Evolutionary conservation across 495 filamentous ascomycete species (phyloP).

Genomic region (Lepraria neglecta): DNA sequence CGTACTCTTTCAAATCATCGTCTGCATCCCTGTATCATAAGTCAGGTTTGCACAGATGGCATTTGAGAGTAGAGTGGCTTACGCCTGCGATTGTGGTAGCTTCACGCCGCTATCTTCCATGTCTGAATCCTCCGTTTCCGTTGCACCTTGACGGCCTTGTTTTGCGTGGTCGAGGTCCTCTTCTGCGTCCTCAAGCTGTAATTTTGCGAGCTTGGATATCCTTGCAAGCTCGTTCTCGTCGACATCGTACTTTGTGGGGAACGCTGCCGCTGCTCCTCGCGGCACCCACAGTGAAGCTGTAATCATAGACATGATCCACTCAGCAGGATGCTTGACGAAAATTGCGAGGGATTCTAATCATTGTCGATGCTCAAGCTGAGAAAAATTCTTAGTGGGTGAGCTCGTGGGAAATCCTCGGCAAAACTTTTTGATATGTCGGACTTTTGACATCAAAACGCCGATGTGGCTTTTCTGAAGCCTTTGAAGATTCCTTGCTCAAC

Average conservation of each 20-base stretch:
- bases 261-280: constrained; percentile 84
- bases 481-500: neutral
- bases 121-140: constrained; percentile 19
- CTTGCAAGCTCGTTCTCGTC: constrained; percentile 88
- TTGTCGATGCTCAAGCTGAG: neutral
- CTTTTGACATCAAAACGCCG: neutral
- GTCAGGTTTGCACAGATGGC: constrained; percentile 16
- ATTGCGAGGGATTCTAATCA: neutral
- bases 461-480: neutral
- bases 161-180: constrained; percentile 72
- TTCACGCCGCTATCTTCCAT: constrained; percentile 17
- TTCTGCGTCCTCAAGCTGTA: constrained; percentile 88
- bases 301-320: constrained; percentile 71
- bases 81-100: constrained; percentile 16
- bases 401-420: constrained; percentile 12
- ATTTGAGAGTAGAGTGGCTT: neutral
- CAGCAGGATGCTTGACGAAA: neutral
- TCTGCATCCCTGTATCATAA: constrained; percentile 50
- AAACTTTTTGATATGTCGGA: constrained; percentile 3
- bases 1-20: constrained; percentile 88
- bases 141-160: constrained; percentile 34
- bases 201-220: constrained; percentile 80
- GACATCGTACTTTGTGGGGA: constrained; percentile 83
- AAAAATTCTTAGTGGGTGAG: neutral
- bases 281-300: constrained; percentile 92